Conservation (phyloP, 306 rosid species). For the Pyrus bretschneideri region DNA sequence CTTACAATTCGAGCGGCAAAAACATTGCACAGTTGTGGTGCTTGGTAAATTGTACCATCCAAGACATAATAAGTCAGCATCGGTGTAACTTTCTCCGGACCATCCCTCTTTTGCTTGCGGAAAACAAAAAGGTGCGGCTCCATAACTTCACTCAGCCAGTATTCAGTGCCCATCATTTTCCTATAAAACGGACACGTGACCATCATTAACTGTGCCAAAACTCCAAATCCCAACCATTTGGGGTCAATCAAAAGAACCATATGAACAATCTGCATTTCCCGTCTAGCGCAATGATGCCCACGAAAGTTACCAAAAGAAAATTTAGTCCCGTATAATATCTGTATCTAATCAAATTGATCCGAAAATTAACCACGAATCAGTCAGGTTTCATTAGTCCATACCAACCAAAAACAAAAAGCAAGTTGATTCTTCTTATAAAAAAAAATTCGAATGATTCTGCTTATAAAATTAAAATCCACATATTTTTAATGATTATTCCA, state of each 20-base stretch:
- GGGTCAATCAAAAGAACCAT: not conserved
- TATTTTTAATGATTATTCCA: not conserved
- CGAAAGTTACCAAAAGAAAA: not conserved
- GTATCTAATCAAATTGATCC: not conserved
- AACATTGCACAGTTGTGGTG: constrained; percentile 85
- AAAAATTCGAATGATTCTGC: not conserved
- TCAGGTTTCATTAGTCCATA: not conserved
- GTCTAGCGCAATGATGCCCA: not conserved
- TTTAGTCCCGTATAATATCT: not conserved
- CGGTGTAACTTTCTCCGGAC: constrained; percentile 82
- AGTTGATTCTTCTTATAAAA: not conserved
- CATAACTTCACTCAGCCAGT: constrained; percentile 64
- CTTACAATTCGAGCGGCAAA: constrained; percentile 85
- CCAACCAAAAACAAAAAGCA: not conserved
- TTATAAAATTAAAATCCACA: not conserved
- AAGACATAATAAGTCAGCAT: constrained; percentile 73
- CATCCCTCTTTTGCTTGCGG: constrained; percentile 84
- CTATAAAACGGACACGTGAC: constrained; percentile 26
- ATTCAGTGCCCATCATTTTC: constrained; percentile 78
- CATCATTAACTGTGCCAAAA: constrained; percentile 4
- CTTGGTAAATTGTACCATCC: constrained; percentile 94
- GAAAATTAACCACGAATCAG: not conserved
- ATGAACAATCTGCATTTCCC: not conserved
- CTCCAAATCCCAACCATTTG: not conserved
- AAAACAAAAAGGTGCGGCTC: constrained; percentile 80